Percentiles rank a stretch among this genome's conserved stretches.
Conservation (phyloP, 139 green algal genomes). For the Asterochloris erici region DNA sequence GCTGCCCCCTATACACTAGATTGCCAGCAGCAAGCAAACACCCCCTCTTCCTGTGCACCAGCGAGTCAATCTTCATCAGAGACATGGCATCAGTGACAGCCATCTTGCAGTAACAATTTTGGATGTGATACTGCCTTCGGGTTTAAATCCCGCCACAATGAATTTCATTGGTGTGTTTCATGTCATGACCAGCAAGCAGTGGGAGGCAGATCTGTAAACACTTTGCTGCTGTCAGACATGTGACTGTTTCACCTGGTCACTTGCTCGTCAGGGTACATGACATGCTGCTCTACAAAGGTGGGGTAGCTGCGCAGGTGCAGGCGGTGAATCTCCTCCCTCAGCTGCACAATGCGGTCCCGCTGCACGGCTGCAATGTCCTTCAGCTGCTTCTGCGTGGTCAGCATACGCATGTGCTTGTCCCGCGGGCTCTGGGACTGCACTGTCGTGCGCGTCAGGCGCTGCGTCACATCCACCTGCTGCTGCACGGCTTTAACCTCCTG, state of each 20-base stretch:
- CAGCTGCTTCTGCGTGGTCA: conserved; percentile 56
- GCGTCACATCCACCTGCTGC: conserved; percentile 4
- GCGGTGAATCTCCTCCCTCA: conserved; percentile 41
- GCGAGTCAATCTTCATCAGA: too few relatives aligned
- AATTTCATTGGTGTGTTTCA: too few relatives aligned
- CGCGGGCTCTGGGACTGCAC: background rate
- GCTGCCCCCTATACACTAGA: too few relatives aligned
- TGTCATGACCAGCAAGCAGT: too few relatives aligned
- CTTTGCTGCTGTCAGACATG: background rate
- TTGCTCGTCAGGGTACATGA: conserved; percentile 9
- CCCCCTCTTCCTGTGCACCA: too few relatives aligned
- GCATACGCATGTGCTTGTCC: conserved; percentile 35
- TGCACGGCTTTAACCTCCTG: conserved; percentile 6
- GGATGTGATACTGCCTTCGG: too few relatives aligned
- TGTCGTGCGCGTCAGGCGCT: background rate
- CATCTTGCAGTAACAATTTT: too few relatives aligned
- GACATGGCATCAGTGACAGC: too few relatives aligned
- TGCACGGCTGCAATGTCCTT: conserved; percentile 60
- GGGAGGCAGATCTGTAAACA: too few relatives aligned
- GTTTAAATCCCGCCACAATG: too few relatives aligned
- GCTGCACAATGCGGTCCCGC: conserved; percentile 38
- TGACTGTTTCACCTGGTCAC: background rate
- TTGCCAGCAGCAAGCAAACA: too few relatives aligned
- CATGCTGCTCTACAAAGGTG: conserved; percentile 35
- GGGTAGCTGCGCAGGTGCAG: conserved; percentile 55